phyloP scores from a whole-genome alignment of 2,329 filamentous ascomycete species.

The Aspergillus bombycis region DNA sequence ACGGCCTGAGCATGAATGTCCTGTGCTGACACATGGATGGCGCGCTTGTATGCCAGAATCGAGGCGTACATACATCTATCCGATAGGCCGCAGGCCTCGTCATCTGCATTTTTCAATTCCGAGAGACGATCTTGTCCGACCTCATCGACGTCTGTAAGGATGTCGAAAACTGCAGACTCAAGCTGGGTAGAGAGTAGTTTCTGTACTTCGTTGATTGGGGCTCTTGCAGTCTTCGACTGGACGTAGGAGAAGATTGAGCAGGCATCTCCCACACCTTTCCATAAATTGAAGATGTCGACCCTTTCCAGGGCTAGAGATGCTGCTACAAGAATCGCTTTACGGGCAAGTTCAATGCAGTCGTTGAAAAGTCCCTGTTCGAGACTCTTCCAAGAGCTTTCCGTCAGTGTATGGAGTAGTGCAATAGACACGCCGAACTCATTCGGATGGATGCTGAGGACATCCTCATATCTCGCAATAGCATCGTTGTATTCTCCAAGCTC shows the following conservation, averaged over 20 bases:
- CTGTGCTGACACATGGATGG: slow-evolving; percentile 70
- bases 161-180: slow-evolving; percentile 57
- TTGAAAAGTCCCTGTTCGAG: slow-evolving; percentile 86
- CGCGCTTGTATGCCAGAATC: slow-evolving; percentile 85
- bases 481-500: slow-evolving; percentile 89
- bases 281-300: slow-evolving; percentile 83
- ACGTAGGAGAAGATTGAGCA: slow-evolving; percentile 82
- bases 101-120: slow-evolving; percentile 36
- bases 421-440: slow-evolving; percentile 85
- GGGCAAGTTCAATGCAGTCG: slow-evolving; percentile 72
- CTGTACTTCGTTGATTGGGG: slow-evolving; percentile 62
- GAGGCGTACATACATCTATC: slow-evolving; percentile 67
- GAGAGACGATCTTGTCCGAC: slow-evolving; percentile 50
- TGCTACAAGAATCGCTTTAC: slow-evolving; percentile 70
- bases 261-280: slow-evolving; percentile 90
- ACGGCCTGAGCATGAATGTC: slow-evolving; percentile 89
- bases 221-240: slow-evolving; percentile 65
- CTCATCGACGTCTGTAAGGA: slow-evolving; percentile 71
- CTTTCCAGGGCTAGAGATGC: slow-evolving; percentile 62
- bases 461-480: slow-evolving; percentile 74
- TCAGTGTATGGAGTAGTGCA: slow-evolving; percentile 82
- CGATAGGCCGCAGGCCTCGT: slow-evolving; percentile 39
- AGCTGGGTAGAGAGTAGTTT: slow-evolving; percentile 61
- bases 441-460: slow-evolving; percentile 69
- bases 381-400: slow-evolving; percentile 77